phyloP scores from a whole-genome alignment of 345 rosid species.

The Eucalyptus sp. region DNA sequence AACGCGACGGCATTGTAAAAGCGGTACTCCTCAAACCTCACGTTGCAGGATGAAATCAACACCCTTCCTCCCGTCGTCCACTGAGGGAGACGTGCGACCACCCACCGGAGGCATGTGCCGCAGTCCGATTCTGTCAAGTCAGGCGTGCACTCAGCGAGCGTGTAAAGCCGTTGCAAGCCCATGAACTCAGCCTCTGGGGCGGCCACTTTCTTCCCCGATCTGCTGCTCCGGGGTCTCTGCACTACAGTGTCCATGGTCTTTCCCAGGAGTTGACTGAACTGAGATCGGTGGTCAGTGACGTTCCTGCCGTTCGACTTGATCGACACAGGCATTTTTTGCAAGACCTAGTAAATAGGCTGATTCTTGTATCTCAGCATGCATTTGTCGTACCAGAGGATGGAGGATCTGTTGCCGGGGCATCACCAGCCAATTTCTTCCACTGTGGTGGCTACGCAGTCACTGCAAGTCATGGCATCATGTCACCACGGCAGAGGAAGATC shows the following conservation, averaged over 20 bases:
- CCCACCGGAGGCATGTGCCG: too few relatives aligned
- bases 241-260: neutral
- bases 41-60: too few relatives aligned
- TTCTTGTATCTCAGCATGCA: constrained; percentile 10
- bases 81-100: too few relatives aligned
- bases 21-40: too few relatives aligned
- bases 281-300: neutral
- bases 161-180: neutral
- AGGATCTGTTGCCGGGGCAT: neutral
- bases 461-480: constrained; percentile 12
- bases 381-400: neutral
- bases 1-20: too few relatives aligned
- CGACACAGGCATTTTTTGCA: neutral
- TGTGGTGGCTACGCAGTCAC: constrained; percentile 11
- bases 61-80: too few relatives aligned
- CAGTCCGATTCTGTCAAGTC: too few relatives aligned
- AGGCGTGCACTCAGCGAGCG: constrained; percentile 2
- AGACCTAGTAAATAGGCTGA: neutral
- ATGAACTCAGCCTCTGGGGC: neutral
- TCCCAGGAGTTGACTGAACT: neutral
- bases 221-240: neutral
- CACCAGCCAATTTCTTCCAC: neutral
- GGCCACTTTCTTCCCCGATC: constrained; percentile 9
- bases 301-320: neutral
- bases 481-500: constrained; percentile 31